Evolutionary conservation across 257 asterid species (phyloP).

Genomic region (Linderniella brevidens): DNA sequence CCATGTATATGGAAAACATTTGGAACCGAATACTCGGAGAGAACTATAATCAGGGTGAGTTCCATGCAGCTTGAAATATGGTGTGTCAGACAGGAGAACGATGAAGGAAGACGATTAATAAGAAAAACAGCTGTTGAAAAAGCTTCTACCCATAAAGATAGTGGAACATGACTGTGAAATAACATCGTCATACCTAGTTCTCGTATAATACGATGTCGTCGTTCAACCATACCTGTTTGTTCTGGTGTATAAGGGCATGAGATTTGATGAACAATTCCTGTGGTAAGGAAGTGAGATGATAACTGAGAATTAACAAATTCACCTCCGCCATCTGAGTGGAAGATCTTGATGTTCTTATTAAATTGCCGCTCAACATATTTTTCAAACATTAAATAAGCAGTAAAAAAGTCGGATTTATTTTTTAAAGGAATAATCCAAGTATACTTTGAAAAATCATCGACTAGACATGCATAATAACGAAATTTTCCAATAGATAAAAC

Average conservation of each 20-base stretch:
- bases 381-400: slow-evolving; percentile 4
- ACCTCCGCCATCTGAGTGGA: slow-evolving; percentile 7
- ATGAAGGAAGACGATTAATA: slow-evolving; percentile 1
- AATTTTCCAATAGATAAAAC: slow-evolving; percentile 4
- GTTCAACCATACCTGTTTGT: slow-evolving; percentile 7
- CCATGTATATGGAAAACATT: slow-evolving; percentile 8
- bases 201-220: slow-evolving; percentile 1
- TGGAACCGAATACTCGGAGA: slow-evolving; percentile 1
- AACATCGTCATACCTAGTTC: slow-evolving; percentile 11
- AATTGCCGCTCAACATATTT: slow-evolving; percentile 3
- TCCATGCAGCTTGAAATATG: neutral
- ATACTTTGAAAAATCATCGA: slow-evolving; percentile 8
- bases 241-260: slow-evolving; percentile 6
- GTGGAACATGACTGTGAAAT: neutral
- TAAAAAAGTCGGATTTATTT: slow-evolving; percentile 6
- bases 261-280: slow-evolving; percentile 2
- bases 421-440: neutral
- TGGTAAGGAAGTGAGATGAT: neutral
- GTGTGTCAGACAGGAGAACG: neutral
- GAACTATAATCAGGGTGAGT: neutral
- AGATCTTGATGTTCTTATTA: neutral
- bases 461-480: slow-evolving; percentile 11
- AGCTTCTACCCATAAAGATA: neutral
- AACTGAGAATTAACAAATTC: slow-evolving; percentile 2
- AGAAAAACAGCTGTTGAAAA: neutral